Evolutionary conservation across 1,284 basidiomycete genomes (phyloP), one percentile per base, ranked within the genome.

Genomic region (Sanguinoderma infundibulare): DNA sequence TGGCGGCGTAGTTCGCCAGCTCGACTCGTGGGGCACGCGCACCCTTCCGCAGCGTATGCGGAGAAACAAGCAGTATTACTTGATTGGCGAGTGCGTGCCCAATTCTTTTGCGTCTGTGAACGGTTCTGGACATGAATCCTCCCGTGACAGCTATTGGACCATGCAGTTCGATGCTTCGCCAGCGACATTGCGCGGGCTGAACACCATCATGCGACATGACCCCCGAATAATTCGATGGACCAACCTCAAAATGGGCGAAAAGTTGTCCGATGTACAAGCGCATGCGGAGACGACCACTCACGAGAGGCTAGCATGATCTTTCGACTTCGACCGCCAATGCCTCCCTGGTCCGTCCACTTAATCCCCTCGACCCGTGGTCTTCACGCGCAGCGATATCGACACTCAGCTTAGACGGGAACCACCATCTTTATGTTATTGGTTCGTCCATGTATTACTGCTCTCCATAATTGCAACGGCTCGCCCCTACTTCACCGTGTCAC

Each of bases 141-240:
- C 32, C 24, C 17, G 12, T 35, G n/a, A 17, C 70, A 96, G 94
- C 71, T 95, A 95, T 75, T 96, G 94, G 92, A 86, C 90, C 15
- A 85, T 96, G 81, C 86, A 95, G 73, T 96, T 95, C 73, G 94
- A 96, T 79, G 87, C 92, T 3, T 91, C 91, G 8, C 93, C 94
- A 8, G 79, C 80, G 53, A 87, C 86, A 0, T 81, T 95, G 60
- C 79, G 81, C 24, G 79, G 83, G 5, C 80, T 96, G 40, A 86
- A 87, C 67, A 77, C 79, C 26, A 81, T 90, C 57, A 83, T 96
- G 75, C 86, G 88, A 15, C 82, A 81, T 56, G 94, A 96, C 70
- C 92, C 93, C 20, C 84, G 91, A 42, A 92, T 96, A 44, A 80
- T 96, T 62, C 86, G 93, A 26, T 92, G 90, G 86, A 94, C 92